Conservation (phyloP, 352 stramenopile genomes). For the Phytophthora quininea region DNA sequence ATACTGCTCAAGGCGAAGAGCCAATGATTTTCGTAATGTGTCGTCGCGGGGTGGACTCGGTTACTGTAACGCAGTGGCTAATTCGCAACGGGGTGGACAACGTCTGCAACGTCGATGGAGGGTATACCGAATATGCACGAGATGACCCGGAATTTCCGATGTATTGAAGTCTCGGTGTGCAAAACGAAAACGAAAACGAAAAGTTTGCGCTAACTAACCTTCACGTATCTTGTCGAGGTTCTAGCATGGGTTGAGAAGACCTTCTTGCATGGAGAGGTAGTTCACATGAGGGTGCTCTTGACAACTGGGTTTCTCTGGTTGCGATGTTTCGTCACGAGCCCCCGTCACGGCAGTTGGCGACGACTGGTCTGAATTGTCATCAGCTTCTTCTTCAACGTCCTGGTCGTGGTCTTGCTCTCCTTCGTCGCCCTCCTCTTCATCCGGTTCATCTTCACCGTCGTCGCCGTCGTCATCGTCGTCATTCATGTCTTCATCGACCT, state of each 20-base stretch:
- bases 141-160: constrained; percentile 68
- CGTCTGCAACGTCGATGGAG: constrained; percentile 72
- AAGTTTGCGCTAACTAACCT: constrained; percentile 13
- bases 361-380: constrained; percentile 18
- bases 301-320: constrained; percentile 21
- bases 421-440: neutral
- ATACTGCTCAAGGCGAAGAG: neutral
- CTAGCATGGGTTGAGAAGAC: constrained; percentile 27
- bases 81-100: constrained; percentile 42
- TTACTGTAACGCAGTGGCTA: constrained; percentile 64
- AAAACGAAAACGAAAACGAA: constrained; percentile 21
- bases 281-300: constrained; percentile 45
- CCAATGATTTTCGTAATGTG: constrained; percentile 67
- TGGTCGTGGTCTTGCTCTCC: neutral
- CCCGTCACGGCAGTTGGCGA: constrained; percentile 32
- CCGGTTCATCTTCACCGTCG: constrained; percentile 14
- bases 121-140: constrained; percentile 68
- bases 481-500: constrained; percentile 40
- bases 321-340: constrained; percentile 23
- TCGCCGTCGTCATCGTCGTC: constrained; percentile 33
- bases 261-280: constrained; percentile 74
- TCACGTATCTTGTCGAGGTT: neutral
- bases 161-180: constrained; percentile 47
- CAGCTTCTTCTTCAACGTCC: constrained; percentile 7
- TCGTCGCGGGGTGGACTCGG: constrained; percentile 78